phyloP scores from a whole-genome alignment of 2,329 filamentous ascomycete genomes.

The Microcyclosporella mali region DNA sequence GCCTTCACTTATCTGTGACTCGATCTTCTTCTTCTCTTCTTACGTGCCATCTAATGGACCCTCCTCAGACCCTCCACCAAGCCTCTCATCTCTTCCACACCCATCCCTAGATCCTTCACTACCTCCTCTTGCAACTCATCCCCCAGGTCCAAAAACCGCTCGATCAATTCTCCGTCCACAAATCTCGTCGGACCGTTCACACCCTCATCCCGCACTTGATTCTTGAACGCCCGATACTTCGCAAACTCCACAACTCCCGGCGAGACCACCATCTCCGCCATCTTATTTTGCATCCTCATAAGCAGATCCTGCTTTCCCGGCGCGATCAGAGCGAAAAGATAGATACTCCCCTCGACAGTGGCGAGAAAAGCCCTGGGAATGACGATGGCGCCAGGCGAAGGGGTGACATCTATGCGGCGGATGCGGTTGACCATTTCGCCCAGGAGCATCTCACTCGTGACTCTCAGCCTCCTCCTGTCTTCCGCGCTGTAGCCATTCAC shows the following conservation, averaged over 20 bases:
- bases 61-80: slow-evolving; percentile 53
- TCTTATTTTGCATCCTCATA: slow-evolving; percentile 68
- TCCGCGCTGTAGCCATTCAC: slow-evolving; percentile 64
- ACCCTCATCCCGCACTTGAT: slow-evolving; percentile 53
- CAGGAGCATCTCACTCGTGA: slow-evolving; percentile 74
- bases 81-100: slow-evolving; percentile 53
- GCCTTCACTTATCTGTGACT: too few species aligned
- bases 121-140: slow-evolving; percentile 53
- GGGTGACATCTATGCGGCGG: slow-evolving; percentile 62
- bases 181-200: slow-evolving; percentile 76
- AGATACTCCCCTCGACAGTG: slow-evolving; percentile 87
- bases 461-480: slow-evolving; percentile 63
- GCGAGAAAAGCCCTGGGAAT: slow-evolving; percentile 79
- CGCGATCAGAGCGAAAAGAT: slow-evolving; percentile 77
- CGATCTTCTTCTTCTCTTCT: too few species aligned
- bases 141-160: slow-evolving; percentile 69
- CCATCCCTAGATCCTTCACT: slow-evolving; percentile 46
- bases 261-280: slow-evolving; percentile 60
- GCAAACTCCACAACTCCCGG: slow-evolving; percentile 72
- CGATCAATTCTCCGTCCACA: slow-evolving; percentile 85
- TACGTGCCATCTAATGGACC: slow-evolving; percentile 33
- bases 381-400: slow-evolving; percentile 60
- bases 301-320: slow-evolving; percentile 69
- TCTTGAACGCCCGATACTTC: slow-evolving; percentile 76
- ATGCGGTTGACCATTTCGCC: slow-evolving; percentile 94